phyloP scores from a whole-genome alignment of 306 rosid genomes.

The Rosa chinensis region DNA sequence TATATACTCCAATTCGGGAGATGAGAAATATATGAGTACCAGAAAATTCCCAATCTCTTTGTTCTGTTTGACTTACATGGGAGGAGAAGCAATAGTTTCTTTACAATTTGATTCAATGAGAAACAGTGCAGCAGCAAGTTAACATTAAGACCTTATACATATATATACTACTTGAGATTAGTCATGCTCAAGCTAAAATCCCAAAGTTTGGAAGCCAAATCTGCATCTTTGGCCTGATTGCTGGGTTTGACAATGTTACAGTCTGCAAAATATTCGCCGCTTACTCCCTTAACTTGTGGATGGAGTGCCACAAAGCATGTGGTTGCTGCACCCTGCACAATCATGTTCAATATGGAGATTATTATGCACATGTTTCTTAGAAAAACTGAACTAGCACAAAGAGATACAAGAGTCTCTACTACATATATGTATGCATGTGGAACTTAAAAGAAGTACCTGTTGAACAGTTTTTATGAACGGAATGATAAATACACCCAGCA shows the following conservation, averaged over 20 bases:
- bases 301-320: conserved; percentile 78
- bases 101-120: not conserved
- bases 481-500: conserved; percentile 39
- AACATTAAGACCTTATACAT: too few species aligned
- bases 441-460: conserved; percentile 39
- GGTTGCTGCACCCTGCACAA: conserved; percentile 74
- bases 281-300: conserved; percentile 62
- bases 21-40: too few species aligned
- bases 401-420: not conserved
- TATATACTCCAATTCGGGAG: too few species aligned
- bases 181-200: conserved; percentile 65
- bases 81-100: not conserved
- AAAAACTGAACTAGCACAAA: not conserved
- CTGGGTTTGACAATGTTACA: conserved; percentile 55
- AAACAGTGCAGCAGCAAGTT: not conserved
- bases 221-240: conserved; percentile 48
- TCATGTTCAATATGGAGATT: not conserved
- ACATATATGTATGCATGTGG: not conserved
- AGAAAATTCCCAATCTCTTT: too few species aligned
- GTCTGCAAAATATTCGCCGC: conserved; percentile 64
- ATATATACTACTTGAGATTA: conserved; percentile 6
- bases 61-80: too few species aligned
- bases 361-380: not conserved
- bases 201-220: conserved; percentile 66
- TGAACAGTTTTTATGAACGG: conserved; percentile 46